These are phyloP conservation scores for Geoglossum cookeanum DNA, from an alignment of 2,329 filamentous ascomycete species.

Conservation along the genomic window DNA sequence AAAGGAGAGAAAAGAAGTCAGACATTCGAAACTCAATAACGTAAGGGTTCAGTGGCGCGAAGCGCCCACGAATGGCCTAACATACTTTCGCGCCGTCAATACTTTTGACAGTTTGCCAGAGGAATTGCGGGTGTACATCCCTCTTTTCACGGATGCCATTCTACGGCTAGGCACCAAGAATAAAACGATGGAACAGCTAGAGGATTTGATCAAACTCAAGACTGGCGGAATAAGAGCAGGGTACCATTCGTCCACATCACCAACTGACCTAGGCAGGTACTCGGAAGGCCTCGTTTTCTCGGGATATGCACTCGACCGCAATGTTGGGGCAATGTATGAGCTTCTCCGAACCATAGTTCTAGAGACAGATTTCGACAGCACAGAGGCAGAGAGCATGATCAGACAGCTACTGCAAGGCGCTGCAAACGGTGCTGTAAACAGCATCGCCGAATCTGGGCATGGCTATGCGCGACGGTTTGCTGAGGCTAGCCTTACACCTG, in stretches of 20 bases:
- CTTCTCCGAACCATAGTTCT: constrained; percentile 61
- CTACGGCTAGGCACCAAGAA: constrained; percentile 83
- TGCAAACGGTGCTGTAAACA: constrained; percentile 77
- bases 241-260: constrained; percentile 66
- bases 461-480: constrained; percentile 70
- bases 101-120: constrained; percentile 60
- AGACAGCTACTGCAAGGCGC: constrained; percentile 71
- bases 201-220: constrained; percentile 89
- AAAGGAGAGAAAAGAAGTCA: constrained; percentile 53
- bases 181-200: constrained; percentile 82
- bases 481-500: constrained; percentile 55
- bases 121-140: constrained; percentile 66
- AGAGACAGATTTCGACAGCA: constrained; percentile 78
- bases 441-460: constrained; percentile 80
- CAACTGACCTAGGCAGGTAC: constrained; percentile 47
- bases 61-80: constrained; percentile 84
- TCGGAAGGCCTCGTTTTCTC: constrained; percentile 69
- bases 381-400: constrained; percentile 64
- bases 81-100: constrained; percentile 86
- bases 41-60: constrained; percentile 75
- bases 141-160: constrained; percentile 77
- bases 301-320: constrained; percentile 75
- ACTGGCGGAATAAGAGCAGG: constrained; percentile 77
- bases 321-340: constrained; percentile 80
- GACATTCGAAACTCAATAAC: constrained; percentile 35